phyloP scores from a whole-genome alignment of 305 asterid genomes.

The Fraxinus greggii region DNA sequence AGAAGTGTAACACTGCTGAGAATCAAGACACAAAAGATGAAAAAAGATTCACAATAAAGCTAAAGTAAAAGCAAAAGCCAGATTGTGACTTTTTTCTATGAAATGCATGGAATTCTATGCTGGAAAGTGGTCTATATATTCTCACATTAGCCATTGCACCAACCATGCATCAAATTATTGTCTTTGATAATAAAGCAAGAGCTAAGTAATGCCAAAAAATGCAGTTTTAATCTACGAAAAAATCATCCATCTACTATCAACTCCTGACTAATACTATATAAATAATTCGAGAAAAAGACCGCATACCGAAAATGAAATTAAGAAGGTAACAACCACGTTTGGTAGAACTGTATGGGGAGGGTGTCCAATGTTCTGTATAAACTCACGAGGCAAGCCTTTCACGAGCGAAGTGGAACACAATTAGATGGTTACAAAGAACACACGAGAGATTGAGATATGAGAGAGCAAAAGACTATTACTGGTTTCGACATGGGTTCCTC shows the following conservation, averaged over 20 bases:
- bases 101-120: conserved; percentile 40
- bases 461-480: neutral
- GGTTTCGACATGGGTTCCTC: neutral
- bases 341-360: neutral
- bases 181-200: neutral
- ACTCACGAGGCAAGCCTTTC: neutral
- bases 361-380: neutral
- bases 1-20: neutral
- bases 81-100: conserved; percentile 20
- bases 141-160: conserved; percentile 18
- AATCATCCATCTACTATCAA: neutral
- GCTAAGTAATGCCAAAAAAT: conserved; percentile 11
- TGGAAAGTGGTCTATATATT: conserved; percentile 25
- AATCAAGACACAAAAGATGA: conserved; percentile 38
- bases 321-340: neutral
- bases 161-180: neutral
- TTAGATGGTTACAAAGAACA: neutral
- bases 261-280: neutral
- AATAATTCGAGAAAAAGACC: neutral
- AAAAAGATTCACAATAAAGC: conserved; percentile 19
- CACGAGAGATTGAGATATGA: neutral
- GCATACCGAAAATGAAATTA: neutral
- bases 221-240: neutral
- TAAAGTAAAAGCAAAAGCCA: conserved; percentile 43
- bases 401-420: neutral